Conservation (phyloP, 257 asterid species). For the Scutellaria galericulata region DNA sequence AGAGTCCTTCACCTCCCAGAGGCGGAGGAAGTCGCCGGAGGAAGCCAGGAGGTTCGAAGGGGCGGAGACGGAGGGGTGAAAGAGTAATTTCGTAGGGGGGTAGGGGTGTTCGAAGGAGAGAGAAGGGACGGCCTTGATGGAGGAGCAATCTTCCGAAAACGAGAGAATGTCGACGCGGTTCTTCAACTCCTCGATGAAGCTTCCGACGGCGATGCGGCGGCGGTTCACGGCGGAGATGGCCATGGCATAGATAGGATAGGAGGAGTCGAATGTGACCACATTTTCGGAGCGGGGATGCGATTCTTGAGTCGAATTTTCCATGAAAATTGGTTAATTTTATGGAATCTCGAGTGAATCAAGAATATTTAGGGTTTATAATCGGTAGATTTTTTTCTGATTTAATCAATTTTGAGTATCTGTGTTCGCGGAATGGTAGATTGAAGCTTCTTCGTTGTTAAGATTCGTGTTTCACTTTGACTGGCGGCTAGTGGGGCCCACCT, state of each 20-base stretch:
- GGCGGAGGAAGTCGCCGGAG: conserved; percentile 92
- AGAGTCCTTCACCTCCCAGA: conserved; percentile 67
- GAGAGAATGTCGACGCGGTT: conserved; percentile 79
- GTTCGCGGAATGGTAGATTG: conserved; percentile 23
- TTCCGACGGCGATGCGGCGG: conserved; percentile 69
- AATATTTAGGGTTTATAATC: conserved; percentile 32
- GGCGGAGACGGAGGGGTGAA: conserved; percentile 67
- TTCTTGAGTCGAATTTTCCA: conserved; percentile 61
- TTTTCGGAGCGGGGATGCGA: conserved; percentile 50
- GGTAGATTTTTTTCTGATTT: background rate
- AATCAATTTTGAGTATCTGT: background rate
- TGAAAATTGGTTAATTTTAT: background rate
- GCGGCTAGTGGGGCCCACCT: conserved; percentile 28
- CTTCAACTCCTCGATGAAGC: conserved; percentile 71
- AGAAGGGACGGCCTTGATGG: conserved; percentile 53
- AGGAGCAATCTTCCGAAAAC: conserved; percentile 65
- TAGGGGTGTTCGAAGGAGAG: conserved; percentile 87
- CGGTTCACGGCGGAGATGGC: conserved; percentile 67
- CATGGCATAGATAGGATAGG: conserved; percentile 76
- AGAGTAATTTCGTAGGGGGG: conserved; percentile 83
- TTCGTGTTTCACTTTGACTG: conserved; percentile 29
- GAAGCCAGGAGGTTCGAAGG: conserved; percentile 72
- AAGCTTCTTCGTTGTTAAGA: background rate
- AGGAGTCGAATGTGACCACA: conserved; percentile 56
- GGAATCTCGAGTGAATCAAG: conserved; percentile 4